Evolutionary conservation across 768 basidiomycete genomes (phyloP), one percentile per base, ranked within the genome.

Genomic region (Lactarius hatsudake): DNA sequence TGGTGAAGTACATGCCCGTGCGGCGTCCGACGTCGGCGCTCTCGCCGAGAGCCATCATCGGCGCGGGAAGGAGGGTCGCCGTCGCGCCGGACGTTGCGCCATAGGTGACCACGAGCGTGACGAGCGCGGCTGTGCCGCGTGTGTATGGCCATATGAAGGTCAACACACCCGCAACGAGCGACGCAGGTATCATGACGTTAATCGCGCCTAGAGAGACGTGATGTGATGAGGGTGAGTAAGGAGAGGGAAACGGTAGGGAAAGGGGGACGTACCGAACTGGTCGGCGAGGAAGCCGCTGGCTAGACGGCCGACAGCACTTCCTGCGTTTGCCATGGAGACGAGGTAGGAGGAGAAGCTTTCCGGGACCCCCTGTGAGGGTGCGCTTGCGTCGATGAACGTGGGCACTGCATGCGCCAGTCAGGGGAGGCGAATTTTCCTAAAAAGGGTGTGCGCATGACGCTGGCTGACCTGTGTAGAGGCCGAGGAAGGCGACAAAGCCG

Each of bases 131-230:
- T 61, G 82, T 71, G 32, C 73, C 80, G 48, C 72, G 76, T 0
- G 82, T 82, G 73, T 85, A 87, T 1, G 91, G 92, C 93, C 92
- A 94, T 4, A 79, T 78, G 70, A 86, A 86, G 0, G 90, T 90
- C 54, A 87, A 72, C 34, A 85, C 74, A 0, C 82, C 88, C 0
- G 87, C 84, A 1, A 83, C 48, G 20, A 81, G 64, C 0, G 85
- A 87, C 40, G 86, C 85, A 0, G 90, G 87, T 13, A 82, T 82
- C 81, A 92, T 87, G 36, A 89, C 78, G 68, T 88, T 93, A 69
- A 91, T 78, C 0, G 84, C 75, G 18, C 91, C 91, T 87, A 32
- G n/a, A 36, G 36, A 26, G 36, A 18, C 2, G n/a, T 51, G 66
- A 7, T 71, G 62, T 9, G 36, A 38, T 38, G 38, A 12, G 9